A percentile compares a stretch with the other conserved stretches of the same genome.
Conservation (phyloP, 305 asterid species). For the Fraxinus sp. region DNA sequence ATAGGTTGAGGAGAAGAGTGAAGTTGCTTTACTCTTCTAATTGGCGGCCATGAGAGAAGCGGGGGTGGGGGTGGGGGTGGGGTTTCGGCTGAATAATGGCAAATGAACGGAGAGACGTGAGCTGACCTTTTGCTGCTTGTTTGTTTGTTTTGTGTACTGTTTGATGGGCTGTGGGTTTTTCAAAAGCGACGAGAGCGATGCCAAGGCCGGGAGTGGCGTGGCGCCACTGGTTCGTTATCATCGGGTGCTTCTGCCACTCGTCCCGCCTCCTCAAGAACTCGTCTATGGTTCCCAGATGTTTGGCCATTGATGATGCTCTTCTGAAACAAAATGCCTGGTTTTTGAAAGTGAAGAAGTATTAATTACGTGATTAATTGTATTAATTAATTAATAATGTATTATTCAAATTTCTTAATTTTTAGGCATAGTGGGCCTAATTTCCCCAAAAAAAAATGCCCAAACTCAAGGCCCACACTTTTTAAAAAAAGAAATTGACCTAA, state of each 20-base stretch:
- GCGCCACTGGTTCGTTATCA: slow-evolving; percentile 66
- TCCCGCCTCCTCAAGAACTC: slow-evolving; percentile 86
- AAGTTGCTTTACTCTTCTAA: slow-evolving; percentile 33
- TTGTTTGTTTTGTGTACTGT: slow-evolving; percentile 33
- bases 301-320: slow-evolving; percentile 38
- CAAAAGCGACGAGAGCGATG: slow-evolving; percentile 43
- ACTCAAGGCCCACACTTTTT: too few species aligned
- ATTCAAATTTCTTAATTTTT: too few species aligned
- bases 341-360: too few species aligned
- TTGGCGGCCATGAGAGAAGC: slow-evolving; percentile 31
- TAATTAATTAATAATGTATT: too few species aligned
- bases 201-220: slow-evolving; percentile 86
- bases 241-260: slow-evolving; percentile 61
- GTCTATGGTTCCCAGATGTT: slow-evolving; percentile 69
- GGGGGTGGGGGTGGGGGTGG: not conserved
- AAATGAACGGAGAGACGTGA: slow-evolving; percentile 39
- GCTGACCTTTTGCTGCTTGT: slow-evolving; percentile 58
- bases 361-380: too few species aligned
- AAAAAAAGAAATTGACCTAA: too few species aligned
- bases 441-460: too few species aligned
- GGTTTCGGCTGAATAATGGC: slow-evolving; percentile 24
- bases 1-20: slow-evolving; percentile 13
- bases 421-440: too few species aligned
- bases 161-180: slow-evolving; percentile 30
- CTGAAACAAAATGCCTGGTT: not conserved